These are phyloP conservation scores for Selaginella moellendorffii DNA, from an alignment of 75 land plant genomes.

Conservation along the genomic window DNA sequence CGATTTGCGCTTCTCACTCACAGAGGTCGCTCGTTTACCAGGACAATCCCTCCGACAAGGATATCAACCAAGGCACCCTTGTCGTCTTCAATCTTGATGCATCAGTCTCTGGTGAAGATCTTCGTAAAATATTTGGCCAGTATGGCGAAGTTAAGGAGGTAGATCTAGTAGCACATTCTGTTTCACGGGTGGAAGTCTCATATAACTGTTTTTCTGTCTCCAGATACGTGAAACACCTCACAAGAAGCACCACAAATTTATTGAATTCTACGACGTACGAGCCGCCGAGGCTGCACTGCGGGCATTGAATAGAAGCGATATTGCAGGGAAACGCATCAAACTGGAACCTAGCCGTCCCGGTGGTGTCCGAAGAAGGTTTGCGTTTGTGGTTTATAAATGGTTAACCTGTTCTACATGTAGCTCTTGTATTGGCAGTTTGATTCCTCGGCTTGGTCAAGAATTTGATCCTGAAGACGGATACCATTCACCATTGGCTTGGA, in stretches of 20 bases:
- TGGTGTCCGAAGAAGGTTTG: constrained; percentile 48
- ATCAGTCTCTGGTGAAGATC: constrained; percentile 84
- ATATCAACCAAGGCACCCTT: constrained; percentile 85
- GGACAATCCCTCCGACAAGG: constrained; percentile 96
- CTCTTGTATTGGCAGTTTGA: constrained; percentile 40
- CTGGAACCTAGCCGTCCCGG: constrained; percentile 59
- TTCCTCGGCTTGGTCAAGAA: constrained; percentile 78
- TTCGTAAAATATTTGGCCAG: constrained; percentile 72
- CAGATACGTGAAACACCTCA: no score
- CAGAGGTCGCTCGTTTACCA: constrained; percentile 8
- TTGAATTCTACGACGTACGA: no score
- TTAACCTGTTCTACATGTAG: no score
- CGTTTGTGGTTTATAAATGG: no score
- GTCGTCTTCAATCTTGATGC: constrained; percentile 88
- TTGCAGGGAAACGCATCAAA: constrained; percentile 72
- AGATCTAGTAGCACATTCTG: no score
- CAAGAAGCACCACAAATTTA: no score
- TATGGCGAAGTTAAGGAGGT: constrained; percentile 97
- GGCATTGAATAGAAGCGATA: constrained; percentile 58
- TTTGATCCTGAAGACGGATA: constrained; percentile 65
- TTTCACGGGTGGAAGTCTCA: no score
- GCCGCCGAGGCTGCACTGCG: constrained; percentile 71
- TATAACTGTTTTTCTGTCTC: no score
- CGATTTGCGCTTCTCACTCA: background rate
- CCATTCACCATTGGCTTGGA: constrained; percentile 66